These are phyloP conservation scores for Chamaecyparis obtusa DNA, from an alignment of 75 land plant genomes.

Conservation along the genomic window DNA sequence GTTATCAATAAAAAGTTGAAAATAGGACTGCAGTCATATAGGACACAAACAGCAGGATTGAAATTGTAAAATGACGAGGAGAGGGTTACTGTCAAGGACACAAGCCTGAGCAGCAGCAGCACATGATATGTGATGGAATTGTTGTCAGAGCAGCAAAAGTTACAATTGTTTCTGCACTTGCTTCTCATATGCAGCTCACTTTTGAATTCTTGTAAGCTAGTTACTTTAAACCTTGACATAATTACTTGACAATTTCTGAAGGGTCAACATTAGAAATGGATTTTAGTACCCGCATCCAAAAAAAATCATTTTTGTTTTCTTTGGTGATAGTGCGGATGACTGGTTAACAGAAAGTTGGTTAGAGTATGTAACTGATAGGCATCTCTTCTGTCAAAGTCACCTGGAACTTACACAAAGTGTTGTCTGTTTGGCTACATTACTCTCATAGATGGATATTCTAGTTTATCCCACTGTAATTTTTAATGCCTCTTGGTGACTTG, in stretches of 20 bases:
- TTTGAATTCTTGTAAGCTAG: conserved; percentile 53
- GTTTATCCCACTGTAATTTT: not conserved
- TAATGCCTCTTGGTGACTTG: not conserved
- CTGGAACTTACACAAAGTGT: not conserved
- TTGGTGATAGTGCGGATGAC: not conserved
- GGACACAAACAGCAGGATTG: not conserved
- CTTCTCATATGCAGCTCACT: conserved; percentile 68
- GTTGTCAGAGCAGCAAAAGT: conserved; percentile 61
- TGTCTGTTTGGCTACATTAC: not conserved
- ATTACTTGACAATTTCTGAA: not conserved
- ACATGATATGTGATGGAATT: conserved; percentile 63
- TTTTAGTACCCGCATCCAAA: not conserved
- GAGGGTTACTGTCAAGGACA: not conserved
- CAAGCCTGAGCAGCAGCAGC: not conserved
- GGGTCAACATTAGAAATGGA: not conserved
- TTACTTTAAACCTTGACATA: not conserved
- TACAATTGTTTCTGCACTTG: conserved; percentile 69
- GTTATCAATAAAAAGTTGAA: not conserved
- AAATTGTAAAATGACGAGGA: not conserved
- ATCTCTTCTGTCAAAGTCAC: not conserved
- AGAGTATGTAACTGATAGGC: not conserved
- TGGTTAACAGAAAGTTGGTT: not conserved
- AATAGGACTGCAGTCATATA: not conserved
- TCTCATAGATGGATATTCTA: not conserved
- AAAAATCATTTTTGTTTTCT: not conserved